phyloP scores from a whole-genome alignment of 306 rosid genomes.

The Dicorynia guianensis region DNA sequence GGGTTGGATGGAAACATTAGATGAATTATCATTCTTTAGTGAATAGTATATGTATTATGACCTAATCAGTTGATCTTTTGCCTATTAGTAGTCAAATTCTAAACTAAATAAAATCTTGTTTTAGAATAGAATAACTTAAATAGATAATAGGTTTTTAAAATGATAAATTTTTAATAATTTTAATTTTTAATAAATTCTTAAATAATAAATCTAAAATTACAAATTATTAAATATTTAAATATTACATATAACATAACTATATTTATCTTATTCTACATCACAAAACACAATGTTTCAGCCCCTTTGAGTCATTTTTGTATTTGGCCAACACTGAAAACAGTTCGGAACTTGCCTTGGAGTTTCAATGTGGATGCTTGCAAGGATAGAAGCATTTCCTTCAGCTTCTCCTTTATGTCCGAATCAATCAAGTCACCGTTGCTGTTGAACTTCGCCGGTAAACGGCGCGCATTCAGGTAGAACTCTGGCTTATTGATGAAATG shows the following conservation, averaged over 20 bases:
- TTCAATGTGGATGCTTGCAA: slow-evolving; percentile 54
- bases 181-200: too few species aligned
- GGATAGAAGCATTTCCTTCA: slow-evolving; percentile 59
- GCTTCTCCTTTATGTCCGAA: slow-evolving; percentile 38
- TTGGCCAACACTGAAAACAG: not conserved
- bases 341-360: slow-evolving; percentile 44
- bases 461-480: slow-evolving; percentile 61
- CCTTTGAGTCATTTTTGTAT: not conserved
- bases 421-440: slow-evolving; percentile 64
- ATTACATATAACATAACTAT: too few species aligned
- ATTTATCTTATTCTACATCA: too few species aligned
- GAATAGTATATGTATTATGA: not conserved
- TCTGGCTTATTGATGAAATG: slow-evolving; percentile 89
- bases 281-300: not conserved
- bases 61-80: not conserved
- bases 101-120: too few species aligned
- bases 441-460: slow-evolving; percentile 69
- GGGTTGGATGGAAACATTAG: not conserved
- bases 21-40: slow-evolving; percentile 8
- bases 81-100: too few species aligned
- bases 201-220: too few species aligned
- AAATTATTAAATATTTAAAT: too few species aligned
- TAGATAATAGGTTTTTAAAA: too few species aligned
- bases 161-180: too few species aligned
- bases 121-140: too few species aligned